Evolutionary conservation across 192 early-diverging fungal species (phyloP), one percentile per base, ranked within the genome.

Genomic region (Tieghemiomyces parasiticus): DNA sequence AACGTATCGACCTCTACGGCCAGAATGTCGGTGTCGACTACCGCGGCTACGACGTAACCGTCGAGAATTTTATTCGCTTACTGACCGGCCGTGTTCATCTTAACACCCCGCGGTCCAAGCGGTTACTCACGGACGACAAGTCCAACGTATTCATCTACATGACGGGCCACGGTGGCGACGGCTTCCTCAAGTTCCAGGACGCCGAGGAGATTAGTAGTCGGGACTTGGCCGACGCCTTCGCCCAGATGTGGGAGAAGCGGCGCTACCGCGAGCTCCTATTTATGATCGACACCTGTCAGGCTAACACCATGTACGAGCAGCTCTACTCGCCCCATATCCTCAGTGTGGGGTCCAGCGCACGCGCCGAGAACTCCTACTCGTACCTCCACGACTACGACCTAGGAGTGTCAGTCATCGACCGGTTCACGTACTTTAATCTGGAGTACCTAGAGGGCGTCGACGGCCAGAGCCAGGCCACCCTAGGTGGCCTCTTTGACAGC

Each of bases 141-240:
- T 92, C 89, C 60, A 97, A 97, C 66, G 81, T 99, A 9, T 76
- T 99, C 22, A 86, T 99, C 12, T 99, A 89, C 65, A 95, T 99
- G 93, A 99, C 96, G 16, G 96, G 96, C 0, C 93, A 99, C 68
- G 96, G 96, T 24, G 96, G 96, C 47, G 91, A 97, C 65, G 96
- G 94, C 63, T 97, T 99, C 65, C 69, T 99, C 61, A 99, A 99
- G 73, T 97, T 99, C 71, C 96, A 97, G 67, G 96, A 99, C 71
- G 82, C 88, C 31, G 96, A 99, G 69, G 96, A 99, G 70, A 89
- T 99, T 59, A 87, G 90, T 60, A 85, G 86, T 38, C 88, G 93
- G 60, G 96, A 99, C 75, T 73, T 99, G 34, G 92, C 92, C 4
- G 93, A 95, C 67, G 90, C 96, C 22, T 92, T 99, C 67, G 82